Percentiles rank a stretch among this genome's conserved stretches.
phyloP scores from a whole-genome alignment of 257 asterid species.

The Leptodermis oblonga region DNA sequence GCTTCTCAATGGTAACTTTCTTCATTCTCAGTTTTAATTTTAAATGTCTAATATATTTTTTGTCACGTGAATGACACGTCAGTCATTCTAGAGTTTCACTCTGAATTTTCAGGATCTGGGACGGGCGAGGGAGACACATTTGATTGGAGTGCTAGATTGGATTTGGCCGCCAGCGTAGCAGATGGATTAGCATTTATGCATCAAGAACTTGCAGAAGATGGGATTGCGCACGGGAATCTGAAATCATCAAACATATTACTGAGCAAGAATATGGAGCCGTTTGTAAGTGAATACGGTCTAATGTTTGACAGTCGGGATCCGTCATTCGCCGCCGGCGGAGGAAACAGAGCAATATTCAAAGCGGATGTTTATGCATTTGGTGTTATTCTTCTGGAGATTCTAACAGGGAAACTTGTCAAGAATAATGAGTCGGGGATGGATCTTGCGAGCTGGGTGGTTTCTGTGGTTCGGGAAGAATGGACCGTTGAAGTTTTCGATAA shows the following conservation, averaged over 20 bases:
- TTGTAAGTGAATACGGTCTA: constrained; percentile 68
- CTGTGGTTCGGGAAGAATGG: constrained; percentile 75
- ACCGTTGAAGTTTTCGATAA: constrained; percentile 71
- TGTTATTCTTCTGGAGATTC: constrained; percentile 62
- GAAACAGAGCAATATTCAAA: constrained; percentile 32
- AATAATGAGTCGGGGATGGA: constrained; percentile 41
- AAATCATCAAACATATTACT: constrained; percentile 71
- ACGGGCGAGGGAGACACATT: constrained; percentile 26
- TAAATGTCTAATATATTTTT: too few species aligned
- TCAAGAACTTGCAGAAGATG: constrained; percentile 40
- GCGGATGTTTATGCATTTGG: constrained; percentile 55
- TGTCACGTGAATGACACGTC: too few species aligned
- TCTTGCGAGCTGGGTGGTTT: constrained; percentile 64
- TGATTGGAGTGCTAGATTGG: constrained; percentile 57
- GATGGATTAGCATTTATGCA: constrained; percentile 65
- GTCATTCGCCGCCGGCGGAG: constrained; percentile 19
- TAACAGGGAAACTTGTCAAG: constrained; percentile 53
- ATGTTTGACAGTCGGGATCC: constrained; percentile 27
- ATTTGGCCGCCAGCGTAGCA: constrained; percentile 44
- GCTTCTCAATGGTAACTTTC: constrained; percentile 51
- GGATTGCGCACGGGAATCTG: constrained; percentile 68
- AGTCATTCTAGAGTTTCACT: too few species aligned
- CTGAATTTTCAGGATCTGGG: constrained; percentile 33
- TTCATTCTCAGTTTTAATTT: not conserved
- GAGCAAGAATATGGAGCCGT: constrained; percentile 49